Percentiles rank a stretch among this genome's conserved stretches.
Evolutionary conservation across 2,329 filamentous ascomycete genomes (phyloP).

Genomic region (Blumeriella jaapii): DNA sequence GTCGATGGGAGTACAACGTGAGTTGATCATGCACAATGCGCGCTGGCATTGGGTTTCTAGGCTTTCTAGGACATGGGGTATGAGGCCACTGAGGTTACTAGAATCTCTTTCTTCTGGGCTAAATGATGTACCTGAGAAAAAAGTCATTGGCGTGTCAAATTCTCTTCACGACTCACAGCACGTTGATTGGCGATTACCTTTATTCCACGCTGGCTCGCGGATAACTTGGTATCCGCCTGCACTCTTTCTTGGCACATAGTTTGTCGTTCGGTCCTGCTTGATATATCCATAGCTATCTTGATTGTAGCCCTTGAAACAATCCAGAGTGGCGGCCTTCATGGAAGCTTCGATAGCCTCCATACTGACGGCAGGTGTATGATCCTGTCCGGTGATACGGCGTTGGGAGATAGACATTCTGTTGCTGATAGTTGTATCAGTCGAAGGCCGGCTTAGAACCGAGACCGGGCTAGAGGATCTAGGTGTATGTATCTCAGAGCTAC

Average conservation of each 20-base stretch:
- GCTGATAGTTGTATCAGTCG: conserved; percentile 20
- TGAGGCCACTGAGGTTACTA: conserved; percentile 55
- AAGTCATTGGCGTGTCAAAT: background rate
- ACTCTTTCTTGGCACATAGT: conserved; percentile 40
- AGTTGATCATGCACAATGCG: conserved; percentile 64
- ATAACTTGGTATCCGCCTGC: conserved; percentile 51
- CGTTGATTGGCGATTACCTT: conserved; percentile 36
- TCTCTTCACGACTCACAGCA: background rate
- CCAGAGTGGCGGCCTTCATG: conserved; percentile 49
- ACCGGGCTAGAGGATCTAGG: conserved; percentile 23
- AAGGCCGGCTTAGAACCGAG: conserved; percentile 21
- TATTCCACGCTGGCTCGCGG: conserved; percentile 52
- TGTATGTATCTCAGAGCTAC: conserved; percentile 20
- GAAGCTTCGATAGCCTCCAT: conserved; percentile 44
- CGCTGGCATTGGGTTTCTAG: conserved; percentile 48
- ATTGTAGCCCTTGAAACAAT: conserved; percentile 48
- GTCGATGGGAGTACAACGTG: conserved; percentile 60
- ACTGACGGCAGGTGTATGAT: conserved; percentile 32
- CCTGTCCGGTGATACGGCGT: conserved; percentile 21
- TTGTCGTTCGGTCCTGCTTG: conserved; percentile 40
- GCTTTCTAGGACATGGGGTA: conserved; percentile 52
- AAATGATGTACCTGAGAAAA: conserved; percentile 45
- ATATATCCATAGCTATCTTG: conserved; percentile 44
- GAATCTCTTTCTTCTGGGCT: conserved; percentile 49
- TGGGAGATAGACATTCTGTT: conserved; percentile 23